Evolutionary conservation across 257 asterid species (phyloP), one percentile per base, ranked within the genome.

Genomic region (Solanum lignicaule): DNA sequence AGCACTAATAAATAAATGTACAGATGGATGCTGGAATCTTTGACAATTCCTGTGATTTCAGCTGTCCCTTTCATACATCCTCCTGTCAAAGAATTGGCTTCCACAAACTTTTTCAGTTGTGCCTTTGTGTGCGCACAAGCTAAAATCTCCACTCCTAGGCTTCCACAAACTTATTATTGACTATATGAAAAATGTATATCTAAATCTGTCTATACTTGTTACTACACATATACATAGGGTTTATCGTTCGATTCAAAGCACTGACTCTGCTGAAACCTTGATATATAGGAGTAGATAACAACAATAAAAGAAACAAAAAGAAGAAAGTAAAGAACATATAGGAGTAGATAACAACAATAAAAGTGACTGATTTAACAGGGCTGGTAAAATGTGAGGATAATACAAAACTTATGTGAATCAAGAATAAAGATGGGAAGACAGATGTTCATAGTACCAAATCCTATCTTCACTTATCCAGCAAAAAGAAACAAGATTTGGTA

Each of bases 391-490:
- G 29, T 82, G 86, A 82, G 35, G 4, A 46, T 82, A 3, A 48
- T 48, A 48, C 41, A 82, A 48, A 48, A 48, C 39, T 11, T 43
- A 9, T 46, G 43, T 81, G 29, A 4, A 48, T 81, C n/a, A 81
- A 79, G 10, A 46, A 81, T 46, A 46, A 81, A 16, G 29, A 25
- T 79, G 65, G 25, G 58, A 79, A 43, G 36, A 79, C 36, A 41
- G 65, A 79, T 27, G 38, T 41, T 43, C 65, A 41, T 41, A n/a
- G 83, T 78, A 78, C 76, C 87, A 58, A 84, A 84, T 48, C 58
- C 27, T 27, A 38, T 25, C 81, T 25, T 66, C 6, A 38, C 81
- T 52, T 68, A 43, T 85, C 27, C 60, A 85, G 87, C 58, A 62
- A 38, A 7, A 25, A 25, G 43, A 68, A 68, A 84, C 87, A 84